Base-by-base conservation (phyloP, 192 early-diverging fungal genomes). In the Chytriomyces confervae region DNA sequence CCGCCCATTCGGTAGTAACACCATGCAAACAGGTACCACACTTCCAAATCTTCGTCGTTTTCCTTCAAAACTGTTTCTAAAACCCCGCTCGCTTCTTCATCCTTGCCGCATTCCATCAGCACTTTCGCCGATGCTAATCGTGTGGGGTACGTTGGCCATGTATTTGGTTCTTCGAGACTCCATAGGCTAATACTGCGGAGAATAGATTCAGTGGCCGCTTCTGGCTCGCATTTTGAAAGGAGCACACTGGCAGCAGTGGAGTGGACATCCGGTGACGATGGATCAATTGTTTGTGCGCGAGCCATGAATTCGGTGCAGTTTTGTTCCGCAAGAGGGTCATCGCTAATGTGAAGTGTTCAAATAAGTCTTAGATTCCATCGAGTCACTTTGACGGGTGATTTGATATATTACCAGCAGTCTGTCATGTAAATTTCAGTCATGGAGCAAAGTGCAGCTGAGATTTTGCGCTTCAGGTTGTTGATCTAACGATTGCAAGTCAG, bases 371-470 rank as follows among this genome's bases (percentile, higher is more conserved):
- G 53, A 16, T 8, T 60, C 18, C 18, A 48, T 50, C 47, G 9
- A 10, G 79, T 29, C 18, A 24, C 66, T 75, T 16, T 18, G 23
- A 76, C 20, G 47, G 20, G 29, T 2, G 29, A 36, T 36, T 36
- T 36, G 29, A 36, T 36, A 36, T 36, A 36, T 36, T 87, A 95
- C 93, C 97, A 99, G 82, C 94, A 96, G 80, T 99, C 97, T 0
- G 98, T 98, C 84, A 99, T 90, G 82, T 95, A 99, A 23, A 98
- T 95, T 80, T 99, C 98, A 3, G 94, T 90, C 91, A 99, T 96
- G 49, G 96, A 93, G 82, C 95, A 96, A 24, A 96, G 87, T 11
- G 95, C 96, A 57, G 88, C 87, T 0, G 95, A 90, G 69, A 95
- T 91, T 77, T 96, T 95, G 36, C 84, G 77, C 20, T 77, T 79